phyloP scores from a whole-genome alignment of 2,329 filamentous ascomycete species.

The Fusarium sp. region DNA sequence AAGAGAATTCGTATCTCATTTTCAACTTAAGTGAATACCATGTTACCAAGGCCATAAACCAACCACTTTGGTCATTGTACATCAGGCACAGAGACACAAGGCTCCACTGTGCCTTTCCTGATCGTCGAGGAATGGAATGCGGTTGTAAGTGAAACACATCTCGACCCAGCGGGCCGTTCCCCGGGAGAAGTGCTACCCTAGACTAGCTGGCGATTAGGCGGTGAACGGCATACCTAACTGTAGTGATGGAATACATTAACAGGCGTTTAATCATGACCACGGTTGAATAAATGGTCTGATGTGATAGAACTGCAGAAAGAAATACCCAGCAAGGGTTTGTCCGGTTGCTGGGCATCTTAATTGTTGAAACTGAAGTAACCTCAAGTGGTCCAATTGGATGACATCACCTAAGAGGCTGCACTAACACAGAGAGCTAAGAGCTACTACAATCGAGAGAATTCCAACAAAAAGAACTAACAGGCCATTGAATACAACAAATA shows the following conservation, averaged over 20 bases:
- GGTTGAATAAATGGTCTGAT: neutral
- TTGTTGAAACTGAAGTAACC: neutral
- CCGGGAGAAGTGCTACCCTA: slow-evolving; percentile 27
- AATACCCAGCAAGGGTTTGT: slow-evolving; percentile 1
- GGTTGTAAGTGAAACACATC: slow-evolving; percentile 32
- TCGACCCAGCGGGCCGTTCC: slow-evolving; percentile 20
- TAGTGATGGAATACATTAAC: no score
- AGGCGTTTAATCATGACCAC: neutral
- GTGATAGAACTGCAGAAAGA: slow-evolving; percentile 14
- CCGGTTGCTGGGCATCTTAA: slow-evolving; percentile 30
- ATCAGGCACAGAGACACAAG: neutral
- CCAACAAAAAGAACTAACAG: slow-evolving; percentile 13
- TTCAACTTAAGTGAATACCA: neutral
- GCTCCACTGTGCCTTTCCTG: neutral
- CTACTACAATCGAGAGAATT: slow-evolving; percentile 21
- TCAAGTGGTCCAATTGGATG: slow-evolving; percentile 23
- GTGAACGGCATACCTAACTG: neutral
- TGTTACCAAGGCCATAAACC: neutral
- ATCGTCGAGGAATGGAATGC: slow-evolving; percentile 39
- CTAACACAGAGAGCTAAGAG: slow-evolving; percentile 3
- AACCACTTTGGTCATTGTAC: neutral
- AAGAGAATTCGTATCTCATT: neutral
- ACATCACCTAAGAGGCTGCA: slow-evolving; percentile 36
- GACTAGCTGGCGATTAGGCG: neutral
- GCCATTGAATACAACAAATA: slow-evolving; percentile 13